Percentiles rank a stretch among this genome's conserved stretches.
These are phyloP conservation scores for Firmiana major DNA, from an alignment of 345 rosid genomes.

Conservation along the genomic window DNA sequence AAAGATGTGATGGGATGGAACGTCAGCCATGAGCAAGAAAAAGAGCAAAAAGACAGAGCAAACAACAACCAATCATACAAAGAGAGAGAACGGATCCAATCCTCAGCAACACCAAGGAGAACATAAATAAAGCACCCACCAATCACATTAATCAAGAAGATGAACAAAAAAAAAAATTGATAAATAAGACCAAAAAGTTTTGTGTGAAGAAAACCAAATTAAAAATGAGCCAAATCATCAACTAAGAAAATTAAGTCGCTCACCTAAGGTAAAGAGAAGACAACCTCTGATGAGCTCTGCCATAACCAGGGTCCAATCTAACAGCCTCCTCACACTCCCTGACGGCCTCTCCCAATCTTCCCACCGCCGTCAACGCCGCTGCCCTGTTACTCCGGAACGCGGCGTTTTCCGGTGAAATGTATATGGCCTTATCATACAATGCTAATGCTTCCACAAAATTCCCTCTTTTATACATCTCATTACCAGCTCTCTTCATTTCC, in stretches of 20 bases:
- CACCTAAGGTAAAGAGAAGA: slow-evolving; percentile 82
- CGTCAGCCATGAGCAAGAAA: neutral
- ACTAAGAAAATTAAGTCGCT: neutral
- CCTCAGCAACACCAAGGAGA: slow-evolving; percentile 13
- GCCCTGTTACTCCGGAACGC: slow-evolving; percentile 81
- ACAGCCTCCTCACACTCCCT: slow-evolving; percentile 88
- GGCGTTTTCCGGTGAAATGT: slow-evolving; percentile 63
- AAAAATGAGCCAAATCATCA: neutral
- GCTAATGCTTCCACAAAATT: slow-evolving; percentile 65
- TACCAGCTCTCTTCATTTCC: slow-evolving; percentile 75
- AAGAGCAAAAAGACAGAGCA: neutral
- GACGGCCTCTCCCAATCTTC: slow-evolving; percentile 72
- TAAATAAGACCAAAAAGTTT: neutral
- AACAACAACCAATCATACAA: slow-evolving; percentile 7
- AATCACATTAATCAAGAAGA: slow-evolving; percentile 15
- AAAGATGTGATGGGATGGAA: no score
- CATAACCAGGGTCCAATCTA: slow-evolving; percentile 61
- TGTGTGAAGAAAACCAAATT: neutral
- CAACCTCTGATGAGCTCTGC: slow-evolving; percentile 78
- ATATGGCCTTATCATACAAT: slow-evolving; percentile 73
- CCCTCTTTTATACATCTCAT: slow-evolving; percentile 76
- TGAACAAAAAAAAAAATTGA: neutral
- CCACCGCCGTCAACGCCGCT: slow-evolving; percentile 73
- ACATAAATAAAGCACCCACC: slow-evolving; percentile 5
- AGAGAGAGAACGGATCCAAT: slow-evolving; percentile 7